A percentile compares a stretch with the other conserved stretches of the same genome.
These are phyloP conservation scores for Boletus rubropictus DNA, from an alignment of 768 basidiomycete species.

Conservation along the genomic window DNA sequence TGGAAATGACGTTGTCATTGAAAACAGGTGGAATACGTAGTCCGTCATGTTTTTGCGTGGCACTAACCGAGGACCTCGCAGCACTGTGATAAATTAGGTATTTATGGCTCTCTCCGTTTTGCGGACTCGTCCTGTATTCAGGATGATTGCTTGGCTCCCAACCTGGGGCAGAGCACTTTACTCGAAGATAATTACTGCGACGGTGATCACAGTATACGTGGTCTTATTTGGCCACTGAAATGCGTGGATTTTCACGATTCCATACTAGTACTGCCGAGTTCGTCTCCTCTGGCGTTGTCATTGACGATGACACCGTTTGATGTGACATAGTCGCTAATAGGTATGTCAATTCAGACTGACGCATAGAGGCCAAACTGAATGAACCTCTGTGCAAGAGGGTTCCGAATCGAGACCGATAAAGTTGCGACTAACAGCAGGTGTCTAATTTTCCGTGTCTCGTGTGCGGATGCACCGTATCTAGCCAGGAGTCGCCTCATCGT, in stretches of 20 bases:
- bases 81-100: constrained; percentile 26
- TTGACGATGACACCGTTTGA: constrained; percentile 43
- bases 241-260: neutral
- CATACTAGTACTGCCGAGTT: constrained; percentile 39
- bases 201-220: constrained; percentile 51
- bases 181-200: constrained; percentile 50
- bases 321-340: constrained; percentile 54
- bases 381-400: constrained; percentile 37
- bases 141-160: constrained; percentile 63
- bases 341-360: constrained; percentile 24
- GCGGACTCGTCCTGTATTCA: constrained; percentile 8
- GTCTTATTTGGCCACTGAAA: neutral
- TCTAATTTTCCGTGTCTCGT: constrained; percentile 46
- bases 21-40: constrained; percentile 11
- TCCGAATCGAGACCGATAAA: constrained; percentile 57
- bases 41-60: neutral
- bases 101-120: neutral
- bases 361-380: neutral
- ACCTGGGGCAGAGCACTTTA: constrained; percentile 38
- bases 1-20: constrained; percentile 34
- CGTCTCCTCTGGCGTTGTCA: constrained; percentile 41
- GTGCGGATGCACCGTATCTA: constrained; percentile 4
- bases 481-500: neutral
- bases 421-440: constrained; percentile 43
- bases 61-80: constrained; percentile 2